Evolutionary conservation across 2,329 filamentous ascomycete genomes (phyloP).

Genomic region (Elsinoe australis): DNA sequence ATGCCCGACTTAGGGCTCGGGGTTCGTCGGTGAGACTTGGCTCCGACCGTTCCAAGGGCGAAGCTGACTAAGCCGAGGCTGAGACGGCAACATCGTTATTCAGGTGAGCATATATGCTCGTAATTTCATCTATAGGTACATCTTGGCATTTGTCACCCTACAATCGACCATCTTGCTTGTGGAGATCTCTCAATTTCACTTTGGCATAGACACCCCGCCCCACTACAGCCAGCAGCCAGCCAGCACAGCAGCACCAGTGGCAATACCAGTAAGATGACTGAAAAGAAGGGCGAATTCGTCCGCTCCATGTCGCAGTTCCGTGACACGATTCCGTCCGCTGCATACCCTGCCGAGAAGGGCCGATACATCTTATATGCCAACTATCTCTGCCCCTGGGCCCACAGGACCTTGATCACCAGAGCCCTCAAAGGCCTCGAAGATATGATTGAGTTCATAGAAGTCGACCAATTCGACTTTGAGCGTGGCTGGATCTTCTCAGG

Average conservation of each 20-base stretch:
- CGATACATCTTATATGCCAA: slow-evolving; percentile 48
- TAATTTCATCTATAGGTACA: too few relatives aligned
- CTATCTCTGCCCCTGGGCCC: slow-evolving; percentile 57
- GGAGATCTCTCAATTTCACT: too few relatives aligned
- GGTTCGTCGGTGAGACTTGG: not conserved
- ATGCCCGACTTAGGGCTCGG: not conserved
- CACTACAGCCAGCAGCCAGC: too few relatives aligned
- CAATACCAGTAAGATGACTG: too few relatives aligned
- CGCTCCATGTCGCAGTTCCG: not conserved
- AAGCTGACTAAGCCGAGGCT: too few relatives aligned
- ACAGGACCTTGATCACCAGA: slow-evolving; percentile 42
- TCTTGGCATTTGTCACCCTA: too few relatives aligned
- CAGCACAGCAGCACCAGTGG: too few relatives aligned
- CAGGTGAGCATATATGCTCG: too few relatives aligned
- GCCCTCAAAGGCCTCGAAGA: slow-evolving; percentile 45
- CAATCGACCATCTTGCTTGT: too few relatives aligned
- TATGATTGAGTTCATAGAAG: slow-evolving; percentile 42
- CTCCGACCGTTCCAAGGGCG: not conserved
- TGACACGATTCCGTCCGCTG: not conserved
- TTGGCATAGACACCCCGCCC: too few relatives aligned
- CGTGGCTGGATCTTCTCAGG: slow-evolving; percentile 51
- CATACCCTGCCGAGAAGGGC: not conserved
- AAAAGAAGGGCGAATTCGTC: not conserved
- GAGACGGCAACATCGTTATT: too few relatives aligned
- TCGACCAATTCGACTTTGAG: slow-evolving; percentile 29